Conservation (phyloP, 345 rosid genomes). For the Brassica napus region Da-Ae NC_063447.1:23302001-23302500, state of each 20-base stretch:
- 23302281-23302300: background rate
- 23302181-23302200: constrained; percentile 40
- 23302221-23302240: no score
- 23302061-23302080: background rate
- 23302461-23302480: constrained; percentile 52
- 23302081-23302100: background rate
- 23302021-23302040: no score
- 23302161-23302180: constrained; percentile 5
- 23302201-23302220: constrained; percentile 31
- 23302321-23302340: constrained; percentile 19
- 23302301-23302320: constrained; percentile 28
- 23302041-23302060: no score
- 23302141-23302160: background rate
- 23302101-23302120: background rate
- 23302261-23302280: no score
- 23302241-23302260: no score
- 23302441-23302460: constrained; percentile 75
- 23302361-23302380: constrained; percentile 24
- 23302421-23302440: constrained; percentile 90
- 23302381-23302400: constrained; percentile 45
- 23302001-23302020: no score
- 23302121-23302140: background rate
- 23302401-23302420: constrained; percentile 59
- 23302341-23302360: background rate
- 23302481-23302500: constrained; percentile 66